Evolutionary conservation across 2,329 filamentous ascomycete genomes (phyloP), one percentile per base, ranked within the genome.

Genomic region (Calonectria leucothoes): DNA sequence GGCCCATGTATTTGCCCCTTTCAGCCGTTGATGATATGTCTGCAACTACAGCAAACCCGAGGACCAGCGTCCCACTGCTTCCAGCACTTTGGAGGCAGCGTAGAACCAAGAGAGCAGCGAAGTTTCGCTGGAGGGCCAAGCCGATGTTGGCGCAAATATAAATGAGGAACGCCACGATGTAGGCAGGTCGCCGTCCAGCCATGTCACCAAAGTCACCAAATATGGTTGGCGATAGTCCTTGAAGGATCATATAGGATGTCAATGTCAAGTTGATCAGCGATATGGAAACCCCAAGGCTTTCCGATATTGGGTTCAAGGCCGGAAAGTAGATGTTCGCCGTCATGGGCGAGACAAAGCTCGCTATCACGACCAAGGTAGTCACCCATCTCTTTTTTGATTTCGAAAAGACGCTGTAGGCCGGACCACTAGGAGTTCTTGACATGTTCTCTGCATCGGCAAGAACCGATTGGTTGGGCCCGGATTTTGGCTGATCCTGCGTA

Each of bases 1-100:
- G 89, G 65, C 91, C 93, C 85, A 96, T 93, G 80, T 94, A 96
- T 70, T 89, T 90, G 3, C 94, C 94, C 77, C 94, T 87, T 82
- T 96, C 93, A 0, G 90, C 88, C 57, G 89, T 91, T 0, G 93
- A 91, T 0, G 92, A 89, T 6, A 95, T 88, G 78, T 97, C 94
- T 0, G 93, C 92, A 17, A 96, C 90, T 2, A 95, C 91, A 2
- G 92, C 94, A 74, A 90, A 93, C 0, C 91, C 91, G 1, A 97
- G 86, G 0, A 94, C 92, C n/a, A 95, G 87, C 0, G 93, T 93
- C 0, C 92, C 92, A 77, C 91, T 93, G 80, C 90, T 93, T 0
- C 93, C 92, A 0, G 87, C 87, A 37, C 90, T 91, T 79, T 94
- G 92, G 4, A 93, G 71, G 83, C 90, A 91, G 0, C 92, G 88